Conservation (phyloP, 345 rosid species). For the Eucalyptus viminalis region DNA sequence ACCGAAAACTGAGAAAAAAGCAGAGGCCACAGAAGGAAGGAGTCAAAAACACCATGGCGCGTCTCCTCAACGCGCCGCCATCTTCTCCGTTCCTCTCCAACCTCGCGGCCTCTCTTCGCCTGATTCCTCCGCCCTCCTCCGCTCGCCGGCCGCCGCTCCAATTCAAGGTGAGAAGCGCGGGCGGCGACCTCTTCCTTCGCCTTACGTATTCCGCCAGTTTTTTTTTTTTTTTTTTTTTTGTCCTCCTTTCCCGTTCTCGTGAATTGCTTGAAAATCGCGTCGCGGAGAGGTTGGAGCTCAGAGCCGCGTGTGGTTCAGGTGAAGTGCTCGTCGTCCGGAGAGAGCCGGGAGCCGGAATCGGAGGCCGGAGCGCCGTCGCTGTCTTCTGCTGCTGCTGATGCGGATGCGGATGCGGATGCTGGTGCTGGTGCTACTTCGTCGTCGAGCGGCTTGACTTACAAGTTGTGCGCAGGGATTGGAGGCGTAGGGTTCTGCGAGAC, state of each 20-base stretch:
- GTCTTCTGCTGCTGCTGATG: neutral
- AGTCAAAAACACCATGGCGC: conserved; percentile 25
- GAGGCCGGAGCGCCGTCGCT: conserved; percentile 14
- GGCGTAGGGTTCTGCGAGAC: conserved; percentile 69
- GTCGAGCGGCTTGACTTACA: conserved; percentile 23
- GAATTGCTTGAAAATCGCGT: conserved; percentile 1
- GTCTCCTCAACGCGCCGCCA: conserved; percentile 18
- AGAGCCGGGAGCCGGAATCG: conserved; percentile 21
- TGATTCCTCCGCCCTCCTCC: neutral
- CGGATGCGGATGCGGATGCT: neutral
- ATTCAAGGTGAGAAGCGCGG: neutral
- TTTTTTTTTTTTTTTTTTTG: neutral
- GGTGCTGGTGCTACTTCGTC: neutral
- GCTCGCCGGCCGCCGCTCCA: neutral
- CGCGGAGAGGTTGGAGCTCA: neutral
- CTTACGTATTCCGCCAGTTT: neutral
- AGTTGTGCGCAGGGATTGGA: conserved; percentile 54
- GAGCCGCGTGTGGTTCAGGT: conserved; percentile 10
- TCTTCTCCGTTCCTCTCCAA: neutral
- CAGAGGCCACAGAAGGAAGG: neutral
- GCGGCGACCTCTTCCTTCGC: neutral
- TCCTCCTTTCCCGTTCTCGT: neutral
- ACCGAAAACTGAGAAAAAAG: neutral
- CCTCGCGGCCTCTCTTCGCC: neutral
- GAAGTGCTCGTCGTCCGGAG: conserved; percentile 42